phyloP scores from a whole-genome alignment of 192 early-diverging fungal genomes.

The Linnemannia exigua region DNA sequence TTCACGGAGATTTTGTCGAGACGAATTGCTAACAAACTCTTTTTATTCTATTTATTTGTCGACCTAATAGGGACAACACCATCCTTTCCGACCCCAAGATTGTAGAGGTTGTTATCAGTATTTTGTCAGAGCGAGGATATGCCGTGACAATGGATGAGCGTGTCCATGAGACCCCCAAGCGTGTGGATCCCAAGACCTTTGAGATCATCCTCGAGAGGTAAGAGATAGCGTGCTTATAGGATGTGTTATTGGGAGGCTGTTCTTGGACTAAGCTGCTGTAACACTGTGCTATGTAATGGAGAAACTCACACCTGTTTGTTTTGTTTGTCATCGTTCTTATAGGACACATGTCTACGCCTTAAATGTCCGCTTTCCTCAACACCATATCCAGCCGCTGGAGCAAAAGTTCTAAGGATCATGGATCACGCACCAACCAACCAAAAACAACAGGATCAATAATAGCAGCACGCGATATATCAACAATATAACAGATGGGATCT shows the following conservation, averaged over 20 bases:
- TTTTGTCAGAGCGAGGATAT: conserved; percentile 70
- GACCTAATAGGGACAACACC: conserved; percentile 54
- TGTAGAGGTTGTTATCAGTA: conserved; percentile 68
- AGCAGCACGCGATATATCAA: too few relatives aligned
- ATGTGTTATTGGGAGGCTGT: not conserved
- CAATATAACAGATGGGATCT: too few relatives aligned
- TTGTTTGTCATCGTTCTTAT: not conserved
- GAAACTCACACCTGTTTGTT: not conserved
- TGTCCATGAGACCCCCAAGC: conserved; percentile 61
- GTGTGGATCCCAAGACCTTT: conserved; percentile 63
- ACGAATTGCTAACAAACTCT: not conserved
- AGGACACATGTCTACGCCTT: conserved; percentile 63
- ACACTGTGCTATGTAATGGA: not conserved
- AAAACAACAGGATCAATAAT: not conserved
- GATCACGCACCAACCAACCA: too few relatives aligned
- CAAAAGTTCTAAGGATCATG: conserved; percentile 62
- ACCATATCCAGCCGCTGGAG: conserved; percentile 70
- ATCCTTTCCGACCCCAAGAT: conserved; percentile 61
- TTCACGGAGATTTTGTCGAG: not conserved
- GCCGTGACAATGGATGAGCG: conserved; percentile 68
- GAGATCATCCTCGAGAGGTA: conserved; percentile 66
- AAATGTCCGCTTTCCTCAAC: conserved; percentile 70
- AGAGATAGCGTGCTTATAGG: not conserved
- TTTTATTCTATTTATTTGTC: too few relatives aligned
- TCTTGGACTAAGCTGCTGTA: not conserved